These are phyloP conservation scores for Trichosporon ovoides DNA, from an alignment of 1,284 basidiomycete species.

Conservation along the genomic window DNA sequence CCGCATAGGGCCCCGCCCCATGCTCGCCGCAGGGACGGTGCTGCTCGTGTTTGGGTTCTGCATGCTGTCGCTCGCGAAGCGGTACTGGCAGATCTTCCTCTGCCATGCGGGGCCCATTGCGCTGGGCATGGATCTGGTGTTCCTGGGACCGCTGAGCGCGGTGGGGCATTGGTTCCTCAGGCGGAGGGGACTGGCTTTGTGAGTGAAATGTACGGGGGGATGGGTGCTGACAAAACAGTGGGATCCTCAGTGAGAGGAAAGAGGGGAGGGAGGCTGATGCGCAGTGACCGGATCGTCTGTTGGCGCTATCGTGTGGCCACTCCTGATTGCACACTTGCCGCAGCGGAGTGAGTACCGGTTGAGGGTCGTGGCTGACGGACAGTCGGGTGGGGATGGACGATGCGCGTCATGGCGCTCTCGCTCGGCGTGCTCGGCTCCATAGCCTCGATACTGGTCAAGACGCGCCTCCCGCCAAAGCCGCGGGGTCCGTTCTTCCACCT, in stretches of 20 bases:
- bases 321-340: constrained; percentile 38
- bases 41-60: constrained; percentile 29
- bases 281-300: constrained; percentile 29
- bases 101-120: constrained; percentile 29
- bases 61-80: constrained; percentile 23
- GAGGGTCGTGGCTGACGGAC: too few relatives aligned
- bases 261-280: too few relatives aligned
- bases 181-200: constrained; percentile 39
- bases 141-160: constrained; percentile 38
- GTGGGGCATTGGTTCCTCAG: constrained; percentile 41
- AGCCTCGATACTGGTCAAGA: constrained; percentile 31
- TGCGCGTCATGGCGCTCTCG: constrained; percentile 37
- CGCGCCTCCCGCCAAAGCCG: constrained; percentile 34
- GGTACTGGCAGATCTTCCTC: constrained; percentile 3
- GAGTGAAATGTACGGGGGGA: not conserved
- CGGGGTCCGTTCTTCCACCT: constrained; percentile 33
- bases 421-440: constrained; percentile 21
- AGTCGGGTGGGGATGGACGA: constrained; percentile 40
- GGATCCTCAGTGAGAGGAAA: constrained; percentile 15
- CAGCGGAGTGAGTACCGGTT: constrained; percentile 6
- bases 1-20: constrained; percentile 31
- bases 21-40: constrained; percentile 29
- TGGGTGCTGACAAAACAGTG: constrained; percentile 16
- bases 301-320: constrained; percentile 40
- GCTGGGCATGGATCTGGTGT: constrained; percentile 37